These are phyloP conservation scores for Amanita exitialis DNA, from an alignment of 768 basidiomycete species.

Conservation along the genomic window DNA sequence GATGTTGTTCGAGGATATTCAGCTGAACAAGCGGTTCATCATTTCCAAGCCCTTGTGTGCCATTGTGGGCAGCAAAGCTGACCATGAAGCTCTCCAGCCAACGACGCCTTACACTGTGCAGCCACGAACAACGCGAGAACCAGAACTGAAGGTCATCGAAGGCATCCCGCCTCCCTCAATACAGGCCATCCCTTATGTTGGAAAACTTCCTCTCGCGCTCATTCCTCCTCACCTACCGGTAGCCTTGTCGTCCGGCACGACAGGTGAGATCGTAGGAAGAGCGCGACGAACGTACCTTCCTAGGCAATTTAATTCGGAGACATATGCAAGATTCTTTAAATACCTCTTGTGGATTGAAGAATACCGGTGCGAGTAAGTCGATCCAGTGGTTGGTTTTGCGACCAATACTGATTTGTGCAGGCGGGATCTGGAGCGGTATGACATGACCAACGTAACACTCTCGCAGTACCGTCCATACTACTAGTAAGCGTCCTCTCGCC, in stretches of 20 bases:
- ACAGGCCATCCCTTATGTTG: slow-evolving; percentile 4
- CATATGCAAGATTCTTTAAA: background rate
- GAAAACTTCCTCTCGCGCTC: slow-evolving; percentile 1
- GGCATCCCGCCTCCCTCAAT: slow-evolving; percentile 4
- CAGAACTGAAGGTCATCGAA: slow-evolving; percentile 4
- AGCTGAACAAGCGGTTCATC: slow-evolving; percentile 32
- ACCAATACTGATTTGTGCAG: slow-evolving; percentile 13
- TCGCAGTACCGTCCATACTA: slow-evolving; percentile 20
- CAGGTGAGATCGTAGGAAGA: slow-evolving; percentile 5
- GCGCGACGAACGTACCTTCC: slow-evolving; percentile 6
- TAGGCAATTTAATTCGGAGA: background rate
- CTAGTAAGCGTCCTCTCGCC: slow-evolving; percentile 20
- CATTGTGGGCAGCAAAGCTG: slow-evolving; percentile 34
- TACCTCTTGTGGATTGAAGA: slow-evolving; percentile 13
- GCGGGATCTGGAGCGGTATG: slow-evolving; percentile 27
- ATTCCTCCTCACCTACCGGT: slow-evolving; percentile 3
- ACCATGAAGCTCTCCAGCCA: slow-evolving; percentile 37
- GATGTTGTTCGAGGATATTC: slow-evolving; percentile 37
- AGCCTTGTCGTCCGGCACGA: slow-evolving; percentile 3
- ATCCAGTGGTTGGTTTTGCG: background rate
- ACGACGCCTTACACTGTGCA: slow-evolving; percentile 33
- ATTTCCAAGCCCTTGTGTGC: slow-evolving; percentile 35
- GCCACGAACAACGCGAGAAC: slow-evolving; percentile 4
- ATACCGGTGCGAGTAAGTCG: slow-evolving; percentile 17
- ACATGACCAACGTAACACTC: slow-evolving; percentile 25